Conservation (phyloP, 768 basidiomycete species). For the Amanita exitialis region DNA sequence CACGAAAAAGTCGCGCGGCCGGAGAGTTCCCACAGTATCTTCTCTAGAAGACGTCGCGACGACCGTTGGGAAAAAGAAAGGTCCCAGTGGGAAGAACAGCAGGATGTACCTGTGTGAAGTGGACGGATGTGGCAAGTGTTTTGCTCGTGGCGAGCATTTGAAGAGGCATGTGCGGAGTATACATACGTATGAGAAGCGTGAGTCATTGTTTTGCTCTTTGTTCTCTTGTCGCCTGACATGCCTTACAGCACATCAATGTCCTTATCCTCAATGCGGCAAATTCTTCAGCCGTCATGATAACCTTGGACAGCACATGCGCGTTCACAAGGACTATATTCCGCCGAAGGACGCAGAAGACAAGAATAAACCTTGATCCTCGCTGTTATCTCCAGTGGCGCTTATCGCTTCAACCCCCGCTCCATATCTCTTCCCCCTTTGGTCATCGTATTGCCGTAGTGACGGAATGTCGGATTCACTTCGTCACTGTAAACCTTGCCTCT, state of each 20-base stretch:
- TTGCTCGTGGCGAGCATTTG: conserved; percentile 81
- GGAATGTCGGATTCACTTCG: neutral
- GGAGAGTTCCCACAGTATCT: conserved; percentile 48
- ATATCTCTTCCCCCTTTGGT: neutral
- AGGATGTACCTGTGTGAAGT: conserved; percentile 70
- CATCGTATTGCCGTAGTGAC: neutral
- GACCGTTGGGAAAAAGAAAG: conserved; percentile 18
- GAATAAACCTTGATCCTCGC: conserved; percentile 1
- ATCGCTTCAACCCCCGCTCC: neutral
- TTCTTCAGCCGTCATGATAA: conserved; percentile 85
- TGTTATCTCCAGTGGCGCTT: neutral
- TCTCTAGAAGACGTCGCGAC: conserved; percentile 20
- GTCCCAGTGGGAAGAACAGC: conserved; percentile 27
- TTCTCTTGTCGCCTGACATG: conserved; percentile 2
- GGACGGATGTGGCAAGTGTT: conserved; percentile 78
- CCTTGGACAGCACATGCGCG: conserved; percentile 80
- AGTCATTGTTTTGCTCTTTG: conserved; percentile 21
- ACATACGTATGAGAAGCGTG: conserved; percentile 90
- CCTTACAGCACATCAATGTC: conserved; percentile 65
- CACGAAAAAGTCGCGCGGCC: conserved; percentile 62
- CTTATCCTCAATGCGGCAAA: conserved; percentile 71
- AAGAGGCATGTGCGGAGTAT: conserved; percentile 85
- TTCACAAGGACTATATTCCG: conserved; percentile 50
- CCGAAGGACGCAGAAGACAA: conserved; percentile 6
- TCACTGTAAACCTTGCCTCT: neutral